Percentiles rank a stretch among this genome's conserved stretches.
Conservation (phyloP, 2,329 filamentous ascomycete genomes). For the Pleomassaria siparia region DNA sequence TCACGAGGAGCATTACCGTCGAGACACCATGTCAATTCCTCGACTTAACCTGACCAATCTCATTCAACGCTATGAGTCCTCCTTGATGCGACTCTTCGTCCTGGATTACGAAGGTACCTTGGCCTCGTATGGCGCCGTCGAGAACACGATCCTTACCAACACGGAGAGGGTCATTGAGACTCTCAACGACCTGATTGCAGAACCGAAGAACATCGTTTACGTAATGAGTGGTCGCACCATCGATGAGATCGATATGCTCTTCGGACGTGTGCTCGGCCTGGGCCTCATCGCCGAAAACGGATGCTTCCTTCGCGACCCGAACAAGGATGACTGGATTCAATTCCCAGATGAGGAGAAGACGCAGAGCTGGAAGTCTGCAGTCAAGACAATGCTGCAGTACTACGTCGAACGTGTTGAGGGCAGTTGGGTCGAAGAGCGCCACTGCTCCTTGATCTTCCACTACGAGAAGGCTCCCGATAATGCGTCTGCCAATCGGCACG, state of each 20-base stretch:
- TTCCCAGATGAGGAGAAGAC: slow-evolving; percentile 74
- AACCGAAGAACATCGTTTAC: slow-evolving; percentile 83
- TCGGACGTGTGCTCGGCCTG: slow-evolving; percentile 78
- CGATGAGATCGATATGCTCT: slow-evolving; percentile 83
- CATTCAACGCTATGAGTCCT: slow-evolving; percentile 64
- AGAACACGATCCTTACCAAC: slow-evolving; percentile 81
- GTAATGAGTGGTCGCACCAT: slow-evolving; percentile 90
- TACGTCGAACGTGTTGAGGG: slow-evolving; percentile 88
- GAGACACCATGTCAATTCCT: slow-evolving; percentile 83
- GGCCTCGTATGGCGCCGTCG: slow-evolving; percentile 81
- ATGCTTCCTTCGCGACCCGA: slow-evolving; percentile 78
- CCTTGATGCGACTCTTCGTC: slow-evolving; percentile 76
- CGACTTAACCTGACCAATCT: slow-evolving; percentile 72
- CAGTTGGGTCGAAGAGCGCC: slow-evolving; percentile 85
- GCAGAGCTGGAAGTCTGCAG: slow-evolving; percentile 77
- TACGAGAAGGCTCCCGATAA: slow-evolving; percentile 81
- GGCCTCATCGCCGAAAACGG: slow-evolving; percentile 95
- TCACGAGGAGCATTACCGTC: slow-evolving; percentile 80
- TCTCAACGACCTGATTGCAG: slow-evolving; percentile 76
- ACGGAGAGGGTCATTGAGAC: slow-evolving; percentile 83
- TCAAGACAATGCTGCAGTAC: slow-evolving; percentile 81
- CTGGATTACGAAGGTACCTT: slow-evolving; percentile 93
- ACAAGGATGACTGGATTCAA: slow-evolving; percentile 69
- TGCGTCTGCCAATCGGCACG: slow-evolving; percentile 73
- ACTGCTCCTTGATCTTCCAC: slow-evolving; percentile 88